phyloP scores from a whole-genome alignment of 2,329 filamentous ascomycete genomes.

The Penicillium paneum region DNA sequence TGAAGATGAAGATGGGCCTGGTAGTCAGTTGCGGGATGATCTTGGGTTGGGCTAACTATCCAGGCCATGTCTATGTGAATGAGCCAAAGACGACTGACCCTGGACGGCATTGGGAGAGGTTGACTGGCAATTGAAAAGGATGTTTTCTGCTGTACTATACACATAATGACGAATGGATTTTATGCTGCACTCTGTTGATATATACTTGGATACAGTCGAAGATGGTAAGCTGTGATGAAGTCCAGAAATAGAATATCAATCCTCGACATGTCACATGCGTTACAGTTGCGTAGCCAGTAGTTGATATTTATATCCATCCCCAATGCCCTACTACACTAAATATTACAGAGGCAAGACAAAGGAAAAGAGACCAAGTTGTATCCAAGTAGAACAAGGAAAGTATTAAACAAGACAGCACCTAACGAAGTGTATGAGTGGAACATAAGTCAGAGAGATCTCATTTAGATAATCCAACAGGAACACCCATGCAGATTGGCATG shows the following conservation, averaged over 20 bases:
- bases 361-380: neutral
- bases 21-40: constrained; percentile 32
- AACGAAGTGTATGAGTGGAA: neutral
- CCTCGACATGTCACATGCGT: neutral
- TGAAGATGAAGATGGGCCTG: constrained; percentile 32
- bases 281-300: neutral
- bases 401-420: constrained; percentile 4
- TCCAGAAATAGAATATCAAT: neutral
- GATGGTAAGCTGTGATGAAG: neutral
- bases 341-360: neutral
- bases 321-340: neutral
- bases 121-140: neutral
- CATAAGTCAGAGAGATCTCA: neutral
- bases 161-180: constrained; percentile 22
- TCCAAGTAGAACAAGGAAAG: neutral
- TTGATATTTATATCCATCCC: neutral
- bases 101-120: neutral
- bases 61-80: neutral
- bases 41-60: constrained; percentile 27
- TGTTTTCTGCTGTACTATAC: constrained; percentile 19
- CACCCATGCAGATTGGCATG: neutral
- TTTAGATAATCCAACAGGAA: neutral
- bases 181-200: constrained; percentile 2
- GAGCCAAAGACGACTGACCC: neutral
- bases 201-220: neutral